phyloP scores from a whole-genome alignment of 108 stramenopile species.

The Skeletonema costatum region DNA sequence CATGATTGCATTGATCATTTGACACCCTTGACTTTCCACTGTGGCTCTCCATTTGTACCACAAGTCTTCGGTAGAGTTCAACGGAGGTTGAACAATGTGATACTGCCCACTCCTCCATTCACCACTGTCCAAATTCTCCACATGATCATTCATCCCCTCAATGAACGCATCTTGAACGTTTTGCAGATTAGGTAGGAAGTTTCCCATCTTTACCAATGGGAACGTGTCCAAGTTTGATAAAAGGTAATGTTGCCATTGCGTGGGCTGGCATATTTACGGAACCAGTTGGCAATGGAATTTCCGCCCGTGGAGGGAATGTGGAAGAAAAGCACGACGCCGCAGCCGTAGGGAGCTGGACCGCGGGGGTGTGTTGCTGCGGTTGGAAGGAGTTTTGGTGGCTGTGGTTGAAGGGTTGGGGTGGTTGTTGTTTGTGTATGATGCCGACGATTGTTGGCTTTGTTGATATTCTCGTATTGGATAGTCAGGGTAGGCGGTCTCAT shows the following conservation, averaged over 20 bases:
- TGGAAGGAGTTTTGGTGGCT: background rate
- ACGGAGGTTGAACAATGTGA: constrained; percentile 18
- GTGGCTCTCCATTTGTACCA: constrained; percentile 33
- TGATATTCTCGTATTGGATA: background rate
- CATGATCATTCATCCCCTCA: constrained; percentile 8
- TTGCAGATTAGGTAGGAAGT: background rate
- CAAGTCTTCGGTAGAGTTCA: constrained; percentile 33
- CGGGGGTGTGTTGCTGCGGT: background rate
- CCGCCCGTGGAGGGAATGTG: constrained; percentile 27
- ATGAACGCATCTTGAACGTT: background rate
- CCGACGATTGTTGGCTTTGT: background rate
- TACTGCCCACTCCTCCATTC: constrained; percentile 48
- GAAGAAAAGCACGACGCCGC: constrained; percentile 28
- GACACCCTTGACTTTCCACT: constrained; percentile 42
- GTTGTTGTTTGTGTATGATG: background rate
- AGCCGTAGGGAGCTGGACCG: background rate
- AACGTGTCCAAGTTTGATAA: constrained; percentile 3
- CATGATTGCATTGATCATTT: constrained; percentile 44
- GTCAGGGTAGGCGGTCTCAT: background rate
- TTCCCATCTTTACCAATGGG: constrained; percentile 1
- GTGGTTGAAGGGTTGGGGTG: background rate
- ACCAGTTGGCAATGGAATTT: constrained; percentile 19
- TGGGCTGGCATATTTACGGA: constrained; percentile 1
- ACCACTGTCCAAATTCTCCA: constrained; percentile 32
- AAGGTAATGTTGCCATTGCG: constrained; percentile 4